Evolutionary conservation across 768 basidiomycete genomes (phyloP).

Genomic region (Tricholoma saponaceum): DNA sequence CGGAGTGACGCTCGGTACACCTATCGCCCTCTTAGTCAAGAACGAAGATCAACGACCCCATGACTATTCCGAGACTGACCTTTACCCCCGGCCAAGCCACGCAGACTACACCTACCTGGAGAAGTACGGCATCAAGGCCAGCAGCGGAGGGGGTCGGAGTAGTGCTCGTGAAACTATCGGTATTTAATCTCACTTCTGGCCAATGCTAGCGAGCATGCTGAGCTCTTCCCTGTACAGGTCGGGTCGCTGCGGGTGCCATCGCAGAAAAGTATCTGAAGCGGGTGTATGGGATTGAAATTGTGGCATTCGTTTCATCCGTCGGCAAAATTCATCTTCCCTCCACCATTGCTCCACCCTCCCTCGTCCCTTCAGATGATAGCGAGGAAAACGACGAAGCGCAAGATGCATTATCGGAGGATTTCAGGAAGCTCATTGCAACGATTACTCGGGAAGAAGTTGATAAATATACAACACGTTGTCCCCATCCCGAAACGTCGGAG

Average conservation of each 20-base stretch:
- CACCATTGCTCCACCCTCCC: slow-evolving; percentile 34
- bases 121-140: slow-evolving; percentile 97
- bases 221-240: slow-evolving; percentile 43
- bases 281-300: slow-evolving; percentile 88
- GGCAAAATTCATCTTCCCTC: slow-evolving; percentile 86
- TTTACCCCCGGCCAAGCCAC: slow-evolving; percentile 95
- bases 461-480: slow-evolving; percentile 82
- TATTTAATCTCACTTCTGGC: slow-evolving; percentile 21
- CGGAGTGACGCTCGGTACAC: slow-evolving; percentile 94
- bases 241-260: slow-evolving; percentile 97
- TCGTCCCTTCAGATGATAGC: slow-evolving; percentile 35
- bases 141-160: slow-evolving; percentile 92
- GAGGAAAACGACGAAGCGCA: slow-evolving; percentile 59
- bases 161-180: slow-evolving; percentile 97
- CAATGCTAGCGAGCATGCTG: background rate
- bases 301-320: slow-evolving; percentile 95
- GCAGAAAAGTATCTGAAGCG: slow-evolving; percentile 92
- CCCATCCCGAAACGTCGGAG: slow-evolving; percentile 83
- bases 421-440: slow-evolving; percentile 69
- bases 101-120: slow-evolving; percentile 98
- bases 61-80: slow-evolving; percentile 97
- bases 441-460: slow-evolving; percentile 89
- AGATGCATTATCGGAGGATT: slow-evolving; percentile 82
- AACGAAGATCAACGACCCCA: slow-evolving; percentile 99
- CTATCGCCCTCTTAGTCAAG: slow-evolving; percentile 92